A percentile compares a stretch with the other conserved stretches of the same genome.
These are phyloP conservation scores for Knufia petricola DNA, from an alignment of 2,329 filamentous ascomycete species.

Conservation along the genomic window DNA sequence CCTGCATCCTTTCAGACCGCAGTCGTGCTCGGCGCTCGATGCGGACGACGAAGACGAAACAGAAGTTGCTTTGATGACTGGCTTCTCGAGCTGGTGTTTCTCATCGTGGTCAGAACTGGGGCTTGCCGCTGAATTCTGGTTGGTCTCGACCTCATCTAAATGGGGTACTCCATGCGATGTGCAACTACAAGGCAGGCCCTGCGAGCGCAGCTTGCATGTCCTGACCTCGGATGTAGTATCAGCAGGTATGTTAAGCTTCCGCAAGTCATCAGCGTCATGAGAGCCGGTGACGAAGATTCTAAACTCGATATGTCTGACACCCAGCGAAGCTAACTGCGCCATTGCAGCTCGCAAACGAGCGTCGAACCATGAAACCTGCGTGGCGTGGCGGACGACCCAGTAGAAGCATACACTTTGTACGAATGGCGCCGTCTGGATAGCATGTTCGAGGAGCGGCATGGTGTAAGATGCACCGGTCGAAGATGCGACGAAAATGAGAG, in stretches of 20 bases:
- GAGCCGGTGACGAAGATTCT: conserved; percentile 46
- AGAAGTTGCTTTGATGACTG: not conserved
- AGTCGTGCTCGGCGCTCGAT: not conserved
- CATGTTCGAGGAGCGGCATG: conserved; percentile 32
- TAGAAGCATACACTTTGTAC: conserved; percentile 15
- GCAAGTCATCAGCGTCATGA: not conserved
- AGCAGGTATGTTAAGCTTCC: not conserved
- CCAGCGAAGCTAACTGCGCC: conserved; percentile 9
- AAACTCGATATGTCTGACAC: conserved; percentile 24
- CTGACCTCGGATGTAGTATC: not conserved
- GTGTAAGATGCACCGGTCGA: conserved; percentile 48
- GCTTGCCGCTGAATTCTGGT: too few species aligned
- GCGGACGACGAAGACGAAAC: conserved; percentile 13
- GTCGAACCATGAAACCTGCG: conserved; percentile 12
- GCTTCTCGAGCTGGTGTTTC: not conserved
- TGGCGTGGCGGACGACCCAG: conserved; percentile 15
- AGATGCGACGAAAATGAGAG: conserved; percentile 15
- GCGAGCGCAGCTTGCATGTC: not conserved
- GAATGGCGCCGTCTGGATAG: conserved; percentile 8
- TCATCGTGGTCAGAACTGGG: not conserved
- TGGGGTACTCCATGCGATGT: not conserved
- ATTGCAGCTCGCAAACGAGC: conserved; percentile 12
- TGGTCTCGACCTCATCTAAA: not conserved
- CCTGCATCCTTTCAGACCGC: not conserved
- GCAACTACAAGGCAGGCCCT: not conserved